Percentiles rank a stretch among this genome's conserved stretches.
Conservation (phyloP, 331 rosid species). For the Acacia pycnantha region DNA sequence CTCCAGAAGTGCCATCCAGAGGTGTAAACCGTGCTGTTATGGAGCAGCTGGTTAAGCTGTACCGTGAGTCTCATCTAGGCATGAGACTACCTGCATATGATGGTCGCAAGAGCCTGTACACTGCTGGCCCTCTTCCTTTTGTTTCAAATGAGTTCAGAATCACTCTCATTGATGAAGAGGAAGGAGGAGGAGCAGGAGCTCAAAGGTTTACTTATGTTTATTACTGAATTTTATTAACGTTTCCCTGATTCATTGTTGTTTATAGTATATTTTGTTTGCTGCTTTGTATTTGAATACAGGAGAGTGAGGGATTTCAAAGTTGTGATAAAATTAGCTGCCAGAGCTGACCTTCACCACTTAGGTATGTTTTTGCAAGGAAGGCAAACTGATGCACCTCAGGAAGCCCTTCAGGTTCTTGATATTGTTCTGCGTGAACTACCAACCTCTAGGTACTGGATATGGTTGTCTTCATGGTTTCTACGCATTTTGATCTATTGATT, state of each 20-base stretch:
- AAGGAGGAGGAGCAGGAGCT: constrained; percentile 88
- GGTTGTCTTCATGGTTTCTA: not conserved
- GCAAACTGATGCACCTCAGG: constrained; percentile 96
- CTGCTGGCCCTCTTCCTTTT: constrained; percentile 95
- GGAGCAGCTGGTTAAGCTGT: constrained; percentile 65
- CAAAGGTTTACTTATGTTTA: constrained; percentile 48
- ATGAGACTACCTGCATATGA: constrained; percentile 92
- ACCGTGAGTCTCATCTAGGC: constrained; percentile 76
- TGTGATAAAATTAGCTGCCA: constrained; percentile 86
- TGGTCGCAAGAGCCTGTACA: constrained; percentile 92
- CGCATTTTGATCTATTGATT: not conserved
- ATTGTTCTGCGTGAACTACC: constrained; percentile 91
- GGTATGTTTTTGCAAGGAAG: constrained; percentile 91
- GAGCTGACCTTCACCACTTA: constrained; percentile 90
- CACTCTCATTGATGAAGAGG: constrained; percentile 79
- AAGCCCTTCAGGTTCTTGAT: constrained; percentile 94
- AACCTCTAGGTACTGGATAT: constrained; percentile 58
- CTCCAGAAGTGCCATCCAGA: constrained; percentile 83
- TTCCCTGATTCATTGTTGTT: not conserved
- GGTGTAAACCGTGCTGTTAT: constrained; percentile 95
- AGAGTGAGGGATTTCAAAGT: constrained; percentile 81
- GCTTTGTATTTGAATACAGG: constrained; percentile 40
- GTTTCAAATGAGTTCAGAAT: constrained; percentile 67
- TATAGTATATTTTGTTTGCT: not conserved
- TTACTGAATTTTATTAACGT: not conserved